These are phyloP conservation scores for Zalaria sp. DNA, from an alignment of 2,329 filamentous ascomycete genomes.

Conservation along the genomic window DNA sequence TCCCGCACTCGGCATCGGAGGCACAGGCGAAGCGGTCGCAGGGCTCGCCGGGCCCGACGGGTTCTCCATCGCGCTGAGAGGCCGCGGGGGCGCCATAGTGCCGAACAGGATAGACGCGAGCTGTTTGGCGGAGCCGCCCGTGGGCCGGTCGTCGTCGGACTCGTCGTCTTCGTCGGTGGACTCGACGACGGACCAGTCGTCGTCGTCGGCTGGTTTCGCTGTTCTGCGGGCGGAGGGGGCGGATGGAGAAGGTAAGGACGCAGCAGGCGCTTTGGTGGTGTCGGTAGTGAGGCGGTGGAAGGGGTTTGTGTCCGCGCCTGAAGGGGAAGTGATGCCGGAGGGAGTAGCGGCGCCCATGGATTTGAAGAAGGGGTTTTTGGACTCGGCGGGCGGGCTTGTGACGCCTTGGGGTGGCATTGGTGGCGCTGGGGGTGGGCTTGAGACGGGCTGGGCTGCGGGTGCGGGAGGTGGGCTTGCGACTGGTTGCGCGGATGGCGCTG, in stretches of 20 bases:
- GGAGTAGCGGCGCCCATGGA: slow-evolving; percentile 57
- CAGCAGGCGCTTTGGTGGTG: slow-evolving; percentile 30
- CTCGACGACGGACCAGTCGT: slow-evolving; percentile 73
- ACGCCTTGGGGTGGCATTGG: slow-evolving; percentile 31
- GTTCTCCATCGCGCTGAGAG: slow-evolving; percentile 62
- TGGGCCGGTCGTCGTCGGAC: slow-evolving; percentile 64
- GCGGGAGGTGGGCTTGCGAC: neutral
- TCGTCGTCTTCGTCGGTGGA: slow-evolving; percentile 58
- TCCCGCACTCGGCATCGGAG: slow-evolving; percentile 17
- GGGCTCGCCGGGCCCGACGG: slow-evolving; percentile 20
- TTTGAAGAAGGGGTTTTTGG: slow-evolving; percentile 89
- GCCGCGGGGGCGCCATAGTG: slow-evolving; percentile 87
- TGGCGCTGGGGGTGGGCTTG: slow-evolving; percentile 25
- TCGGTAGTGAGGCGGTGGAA: slow-evolving; percentile 76
- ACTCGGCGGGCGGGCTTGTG: slow-evolving; percentile 49
- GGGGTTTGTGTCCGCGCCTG: slow-evolving; percentile 66
- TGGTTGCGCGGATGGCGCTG: slow-evolving; percentile 27
- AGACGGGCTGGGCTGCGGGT: slow-evolving; percentile 11
- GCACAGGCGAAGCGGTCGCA: slow-evolving; percentile 24
- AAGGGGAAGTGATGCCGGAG: slow-evolving; percentile 25
- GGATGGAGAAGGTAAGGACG: slow-evolving; percentile 35
- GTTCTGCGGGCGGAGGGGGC: slow-evolving; percentile 36
- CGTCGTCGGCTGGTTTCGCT: slow-evolving; percentile 41
- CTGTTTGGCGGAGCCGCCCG: slow-evolving; percentile 74
- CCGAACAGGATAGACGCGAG: slow-evolving; percentile 91